Evolutionary conservation across 31 red algal species (phyloP).

Genomic region (Porphyra umbilicalis): DNA sequence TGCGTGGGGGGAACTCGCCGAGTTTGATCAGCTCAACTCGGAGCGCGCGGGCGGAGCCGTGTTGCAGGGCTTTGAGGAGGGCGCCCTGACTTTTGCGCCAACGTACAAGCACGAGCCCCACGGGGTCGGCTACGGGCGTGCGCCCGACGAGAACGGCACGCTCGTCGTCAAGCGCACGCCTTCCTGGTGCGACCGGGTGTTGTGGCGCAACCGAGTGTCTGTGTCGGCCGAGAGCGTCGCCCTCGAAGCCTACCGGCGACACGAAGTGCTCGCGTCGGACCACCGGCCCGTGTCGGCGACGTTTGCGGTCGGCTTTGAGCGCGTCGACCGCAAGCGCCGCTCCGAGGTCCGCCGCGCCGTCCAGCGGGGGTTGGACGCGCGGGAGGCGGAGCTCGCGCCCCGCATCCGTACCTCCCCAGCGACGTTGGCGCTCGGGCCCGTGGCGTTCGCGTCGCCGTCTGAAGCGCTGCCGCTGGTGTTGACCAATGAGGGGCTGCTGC

Average conservation of each 20-base stretch:
- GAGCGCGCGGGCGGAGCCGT: conserved; percentile 39
- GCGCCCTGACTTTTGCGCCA: conserved; percentile 64
- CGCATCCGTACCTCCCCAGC: conserved; percentile 6
- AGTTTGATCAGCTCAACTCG: conserved; percentile 66
- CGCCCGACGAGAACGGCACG: conserved; percentile 45
- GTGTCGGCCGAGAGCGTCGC: background rate
- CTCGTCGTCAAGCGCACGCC: conserved; percentile 52
- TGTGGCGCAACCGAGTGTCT: conserved; percentile 46
- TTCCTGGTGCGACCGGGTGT: conserved; percentile 85
- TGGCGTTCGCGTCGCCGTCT: conserved; percentile 28
- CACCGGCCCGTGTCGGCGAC: conserved; percentile 82
- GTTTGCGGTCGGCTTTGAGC: conserved; percentile 59
- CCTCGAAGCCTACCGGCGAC: conserved; percentile 25
- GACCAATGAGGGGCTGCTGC: conserved; percentile 17
- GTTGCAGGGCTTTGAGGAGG: conserved; percentile 82
- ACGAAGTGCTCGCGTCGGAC: conserved; percentile 78
- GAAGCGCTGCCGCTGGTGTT: conserved; percentile 3
- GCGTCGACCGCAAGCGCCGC: conserved; percentile 27
- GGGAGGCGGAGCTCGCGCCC: conserved; percentile 39
- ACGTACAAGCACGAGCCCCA: conserved; percentile 84
- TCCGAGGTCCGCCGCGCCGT: conserved; percentile 24
- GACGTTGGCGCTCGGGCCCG: conserved; percentile 21
- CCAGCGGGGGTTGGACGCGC: conserved; percentile 27
- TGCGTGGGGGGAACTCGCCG: conserved; percentile 53
- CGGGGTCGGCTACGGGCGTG: conserved; percentile 49